These are phyloP conservation scores for Plantago major DNA, from an alignment of 257 asterid genomes.

Conservation along the genomic window DNA sequence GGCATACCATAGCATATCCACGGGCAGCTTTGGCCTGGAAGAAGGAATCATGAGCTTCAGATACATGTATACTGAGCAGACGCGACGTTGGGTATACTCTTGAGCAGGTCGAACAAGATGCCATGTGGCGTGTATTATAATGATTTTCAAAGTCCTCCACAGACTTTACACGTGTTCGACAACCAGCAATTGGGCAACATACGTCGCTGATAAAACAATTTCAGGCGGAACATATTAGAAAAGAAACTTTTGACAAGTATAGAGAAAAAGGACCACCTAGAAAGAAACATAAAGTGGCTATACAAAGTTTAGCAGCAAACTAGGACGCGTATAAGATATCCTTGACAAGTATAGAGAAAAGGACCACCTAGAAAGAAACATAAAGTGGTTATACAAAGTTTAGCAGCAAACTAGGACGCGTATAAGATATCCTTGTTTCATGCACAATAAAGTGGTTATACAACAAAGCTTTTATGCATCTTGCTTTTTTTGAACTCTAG, in stretches of 20 bases:
- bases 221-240: neutral
- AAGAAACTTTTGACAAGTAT: neutral
- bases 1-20: slow-evolving; percentile 74
- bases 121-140: slow-evolving; percentile 73
- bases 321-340: neutral
- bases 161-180: slow-evolving; percentile 60
- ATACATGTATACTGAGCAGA: slow-evolving; percentile 84
- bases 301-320: neutral
- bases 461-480: neutral
- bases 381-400: neutral
- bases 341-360: neutral
- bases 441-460: no score
- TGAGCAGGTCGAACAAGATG: slow-evolving; percentile 92
- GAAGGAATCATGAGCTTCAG: slow-evolving; percentile 94
- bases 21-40: slow-evolving; percentile 93
- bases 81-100: slow-evolving; percentile 89
- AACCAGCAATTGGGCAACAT: slow-evolving; percentile 81
- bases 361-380: neutral
- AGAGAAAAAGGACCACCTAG: neutral
- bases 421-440: neutral
- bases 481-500: slow-evolving; percentile 6
- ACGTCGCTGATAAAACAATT: slow-evolving; percentile 40
- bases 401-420: neutral
- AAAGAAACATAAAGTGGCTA: neutral
- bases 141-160: slow-evolving; percentile 90